Percentiles rank a stretch among this genome's conserved stretches.
Conservation (phyloP, 2,329 filamentous ascomycete genomes). For the Pseudohalonectria lignicola region DNA sequence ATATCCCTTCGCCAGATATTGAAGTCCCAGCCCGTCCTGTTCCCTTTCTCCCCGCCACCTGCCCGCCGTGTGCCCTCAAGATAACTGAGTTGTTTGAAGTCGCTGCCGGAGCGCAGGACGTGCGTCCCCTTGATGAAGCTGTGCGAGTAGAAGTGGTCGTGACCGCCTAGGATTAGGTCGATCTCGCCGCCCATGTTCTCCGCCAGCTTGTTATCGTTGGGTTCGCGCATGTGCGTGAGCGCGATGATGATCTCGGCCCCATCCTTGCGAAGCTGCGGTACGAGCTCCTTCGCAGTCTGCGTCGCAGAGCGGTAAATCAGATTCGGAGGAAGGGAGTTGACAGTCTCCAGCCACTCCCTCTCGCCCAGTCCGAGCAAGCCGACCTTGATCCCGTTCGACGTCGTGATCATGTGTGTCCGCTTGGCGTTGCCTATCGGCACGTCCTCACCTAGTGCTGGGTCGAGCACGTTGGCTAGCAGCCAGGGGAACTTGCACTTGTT, state of each 20-base stretch:
- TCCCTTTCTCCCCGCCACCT: conserved; percentile 19
- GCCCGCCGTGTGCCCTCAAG: conserved; percentile 59
- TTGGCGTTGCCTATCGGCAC: conserved; percentile 67
- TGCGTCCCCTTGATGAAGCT: conserved; percentile 68
- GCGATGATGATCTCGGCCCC: conserved; percentile 78
- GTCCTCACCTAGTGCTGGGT: conserved; percentile 66
- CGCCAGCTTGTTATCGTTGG: conserved; percentile 81
- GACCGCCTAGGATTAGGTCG: conserved; percentile 79
- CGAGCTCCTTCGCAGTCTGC: conserved; percentile 63
- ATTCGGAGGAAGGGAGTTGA: conserved; percentile 74
- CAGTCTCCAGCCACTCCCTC: conserved; percentile 80
- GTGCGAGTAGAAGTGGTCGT: conserved; percentile 84
- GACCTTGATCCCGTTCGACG: conserved; percentile 76
- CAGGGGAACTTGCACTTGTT: conserved; percentile 75
- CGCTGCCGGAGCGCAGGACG: conserved; percentile 75
- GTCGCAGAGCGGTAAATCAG: conserved; percentile 73
- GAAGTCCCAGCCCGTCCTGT: conserved; percentile 54
- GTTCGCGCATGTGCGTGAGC: conserved; percentile 76
- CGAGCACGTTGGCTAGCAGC: conserved; percentile 80
- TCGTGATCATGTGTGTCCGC: conserved; percentile 65
- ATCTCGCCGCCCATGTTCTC: conserved; percentile 61
- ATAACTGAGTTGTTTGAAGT: conserved; percentile 89
- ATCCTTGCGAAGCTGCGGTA: conserved; percentile 60
- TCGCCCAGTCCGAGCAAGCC: conserved; percentile 80
- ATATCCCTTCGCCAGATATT: conserved; percentile 67